Percentiles rank a stretch among this genome's conserved stretches.
phyloP scores from a whole-genome alignment of 2,329 filamentous ascomycete species.

The Penicillium paneum region DNA sequence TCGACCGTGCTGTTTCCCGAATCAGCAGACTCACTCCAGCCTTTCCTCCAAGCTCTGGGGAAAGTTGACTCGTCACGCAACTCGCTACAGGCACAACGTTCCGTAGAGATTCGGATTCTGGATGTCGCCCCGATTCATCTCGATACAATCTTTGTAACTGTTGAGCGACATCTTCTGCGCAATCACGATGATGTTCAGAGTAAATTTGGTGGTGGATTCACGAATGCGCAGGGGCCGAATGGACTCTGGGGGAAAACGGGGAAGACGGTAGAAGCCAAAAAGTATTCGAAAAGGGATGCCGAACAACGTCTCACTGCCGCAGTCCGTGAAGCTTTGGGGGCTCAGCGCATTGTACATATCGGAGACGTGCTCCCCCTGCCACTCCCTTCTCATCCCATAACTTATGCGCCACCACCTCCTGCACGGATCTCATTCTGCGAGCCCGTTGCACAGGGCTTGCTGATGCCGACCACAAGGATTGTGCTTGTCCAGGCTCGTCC shows the following conservation, averaged over 20 bases:
- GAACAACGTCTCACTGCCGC: slow-evolving; percentile 60
- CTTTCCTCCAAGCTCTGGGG: slow-evolving; percentile 71
- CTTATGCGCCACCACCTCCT: slow-evolving; percentile 76
- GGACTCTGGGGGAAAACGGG: slow-evolving; percentile 38
- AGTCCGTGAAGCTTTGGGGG: slow-evolving; percentile 70
- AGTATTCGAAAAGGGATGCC: slow-evolving; percentile 43
- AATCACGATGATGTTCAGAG: slow-evolving; percentile 79
- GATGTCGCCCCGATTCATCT: slow-evolving; percentile 76
- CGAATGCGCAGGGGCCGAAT: slow-evolving; percentile 37
- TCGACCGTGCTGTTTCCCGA: slow-evolving; percentile 74
- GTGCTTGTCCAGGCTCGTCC: slow-evolving; percentile 62
- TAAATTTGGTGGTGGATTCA: slow-evolving; percentile 69
- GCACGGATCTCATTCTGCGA: slow-evolving; percentile 91
- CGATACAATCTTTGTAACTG: slow-evolving; percentile 80
- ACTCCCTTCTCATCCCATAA: slow-evolving; percentile 75
- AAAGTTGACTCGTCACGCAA: slow-evolving; percentile 73
- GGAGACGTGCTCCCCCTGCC: slow-evolving; percentile 80
- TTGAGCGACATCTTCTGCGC: slow-evolving; percentile 76
- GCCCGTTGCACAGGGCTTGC: slow-evolving; percentile 81
- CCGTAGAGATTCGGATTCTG: slow-evolving; percentile 79
- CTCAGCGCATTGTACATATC: slow-evolving; percentile 72
- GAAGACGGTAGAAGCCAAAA: slow-evolving; percentile 31
- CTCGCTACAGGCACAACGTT: slow-evolving; percentile 66
- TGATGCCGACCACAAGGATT: slow-evolving; percentile 76
- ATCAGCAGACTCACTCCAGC: slow-evolving; percentile 72